Percentiles rank a stretch among this genome's conserved stretches.
Evolutionary conservation across 768 basidiomycete species (phyloP).

Genomic region (Serendipita sp.): DNA sequence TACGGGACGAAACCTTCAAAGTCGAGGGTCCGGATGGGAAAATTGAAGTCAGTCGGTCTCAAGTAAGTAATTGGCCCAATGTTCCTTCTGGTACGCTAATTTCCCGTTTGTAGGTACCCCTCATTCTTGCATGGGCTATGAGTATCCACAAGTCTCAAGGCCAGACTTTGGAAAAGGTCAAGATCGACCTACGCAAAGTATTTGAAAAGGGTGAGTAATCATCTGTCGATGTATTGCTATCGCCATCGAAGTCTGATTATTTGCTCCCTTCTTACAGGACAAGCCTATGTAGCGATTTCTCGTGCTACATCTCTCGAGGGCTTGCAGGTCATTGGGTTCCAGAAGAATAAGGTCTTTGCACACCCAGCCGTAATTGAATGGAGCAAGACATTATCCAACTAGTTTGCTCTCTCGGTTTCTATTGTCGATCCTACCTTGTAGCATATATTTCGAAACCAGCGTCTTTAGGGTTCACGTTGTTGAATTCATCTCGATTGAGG

Average conservation of each 20-base stretch:
- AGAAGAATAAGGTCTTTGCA: conserved; percentile 36
- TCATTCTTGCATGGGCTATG: conserved; percentile 95
- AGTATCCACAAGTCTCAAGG: conserved; percentile 98
- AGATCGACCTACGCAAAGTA: conserved; percentile 80
- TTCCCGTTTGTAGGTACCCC: conserved; percentile 38
- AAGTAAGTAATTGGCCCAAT: conserved; percentile 33
- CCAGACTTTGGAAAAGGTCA: conserved; percentile 87
- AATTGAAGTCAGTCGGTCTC: conserved; percentile 57
- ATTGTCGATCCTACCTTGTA: background rate
- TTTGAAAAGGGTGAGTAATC: conserved; percentile 65
- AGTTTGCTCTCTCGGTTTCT: background rate
- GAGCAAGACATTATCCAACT: conserved; percentile 39
- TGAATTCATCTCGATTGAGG: background rate
- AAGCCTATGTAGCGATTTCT: conserved; percentile 83
- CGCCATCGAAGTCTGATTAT: background rate
- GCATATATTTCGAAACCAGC: background rate
- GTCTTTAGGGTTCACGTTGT: background rate
- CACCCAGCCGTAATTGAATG: conserved; percentile 58
- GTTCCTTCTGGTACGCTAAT: background rate
- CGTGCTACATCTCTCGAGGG: conserved; percentile 77
- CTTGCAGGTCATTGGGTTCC: conserved; percentile 67
- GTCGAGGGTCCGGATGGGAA: conserved; percentile 78
- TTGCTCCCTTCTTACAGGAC: conserved; percentile 30
- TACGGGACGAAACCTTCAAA: conserved; percentile 67
- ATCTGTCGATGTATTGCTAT: background rate